phyloP scores from a whole-genome alignment of 2,329 filamentous ascomycete genomes.

The Blastomyces parvus region DNA sequence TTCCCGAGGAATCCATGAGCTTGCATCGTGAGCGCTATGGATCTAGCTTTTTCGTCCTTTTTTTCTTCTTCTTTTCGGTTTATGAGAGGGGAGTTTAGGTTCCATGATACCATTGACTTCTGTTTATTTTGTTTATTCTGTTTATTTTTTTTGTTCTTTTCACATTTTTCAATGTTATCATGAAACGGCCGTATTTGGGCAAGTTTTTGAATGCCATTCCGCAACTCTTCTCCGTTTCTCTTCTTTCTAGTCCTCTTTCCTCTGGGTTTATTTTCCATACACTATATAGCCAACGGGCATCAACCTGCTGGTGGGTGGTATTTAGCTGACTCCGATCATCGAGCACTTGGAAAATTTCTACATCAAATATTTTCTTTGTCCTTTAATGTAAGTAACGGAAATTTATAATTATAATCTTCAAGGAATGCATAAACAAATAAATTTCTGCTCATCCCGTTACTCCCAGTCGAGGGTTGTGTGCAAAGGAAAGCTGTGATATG shows the following conservation, averaged over 20 bases:
- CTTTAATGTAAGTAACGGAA: not conserved
- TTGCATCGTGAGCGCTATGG: not conserved
- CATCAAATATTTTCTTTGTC: not conserved
- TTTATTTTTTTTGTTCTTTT: not conserved
- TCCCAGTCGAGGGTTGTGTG: too few species aligned
- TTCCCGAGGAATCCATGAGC: not conserved
- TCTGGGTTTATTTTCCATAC: not conserved
- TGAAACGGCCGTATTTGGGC: not conserved
- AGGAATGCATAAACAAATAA: not conserved
- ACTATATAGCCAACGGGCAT: not conserved
- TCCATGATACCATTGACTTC: not conserved
- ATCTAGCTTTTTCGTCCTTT: too few species aligned
- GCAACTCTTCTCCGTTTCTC: not conserved
- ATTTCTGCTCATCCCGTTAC: not conserved
- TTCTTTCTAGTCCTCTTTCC: not conserved
- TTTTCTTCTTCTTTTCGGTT: not conserved
- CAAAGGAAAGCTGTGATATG: too few species aligned
- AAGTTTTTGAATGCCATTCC: not conserved
- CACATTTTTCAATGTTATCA: not conserved
- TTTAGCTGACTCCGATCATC: not conserved
- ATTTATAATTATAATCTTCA: not conserved
- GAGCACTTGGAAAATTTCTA: not conserved
- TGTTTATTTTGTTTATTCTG: too few species aligned
- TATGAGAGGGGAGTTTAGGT: not conserved
- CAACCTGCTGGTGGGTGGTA: not conserved